phyloP scores from a whole-genome alignment of 805 yeast genomes.

The Kazachstania viticola region DNA sequence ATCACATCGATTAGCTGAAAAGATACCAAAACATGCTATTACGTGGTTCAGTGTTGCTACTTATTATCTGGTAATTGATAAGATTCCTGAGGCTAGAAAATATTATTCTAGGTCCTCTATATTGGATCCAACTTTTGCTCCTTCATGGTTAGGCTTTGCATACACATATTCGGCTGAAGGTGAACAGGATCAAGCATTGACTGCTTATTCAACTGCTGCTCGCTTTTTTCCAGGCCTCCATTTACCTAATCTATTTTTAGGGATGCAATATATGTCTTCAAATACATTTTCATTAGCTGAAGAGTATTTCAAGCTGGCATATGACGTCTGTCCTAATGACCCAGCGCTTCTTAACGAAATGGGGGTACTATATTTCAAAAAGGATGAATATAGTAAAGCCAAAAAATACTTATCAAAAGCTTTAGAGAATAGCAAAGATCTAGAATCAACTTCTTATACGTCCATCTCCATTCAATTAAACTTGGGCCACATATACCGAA shows the following conservation, averaged over 20 bases:
- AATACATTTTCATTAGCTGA: slow-evolving; percentile 72
- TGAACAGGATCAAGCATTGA: slow-evolving; percentile 97
- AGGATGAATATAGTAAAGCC: slow-evolving; percentile 52
- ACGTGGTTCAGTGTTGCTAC: slow-evolving; percentile 92
- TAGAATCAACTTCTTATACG: slow-evolving; percentile 70
- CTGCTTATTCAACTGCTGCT: slow-evolving; percentile 94
- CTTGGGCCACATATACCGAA: slow-evolving; percentile 78
- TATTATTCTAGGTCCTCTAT: slow-evolving; percentile 84
- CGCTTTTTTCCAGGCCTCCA: slow-evolving; percentile 85
- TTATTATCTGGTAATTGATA: slow-evolving; percentile 66
- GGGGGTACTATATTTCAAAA: slow-evolving; percentile 85
- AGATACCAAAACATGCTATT: slow-evolving; percentile 66
- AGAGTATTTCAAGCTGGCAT: slow-evolving; percentile 70
- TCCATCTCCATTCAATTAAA: slow-evolving; percentile 81
- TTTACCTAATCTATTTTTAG: slow-evolving; percentile 77
- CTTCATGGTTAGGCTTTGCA: slow-evolving; percentile 97
- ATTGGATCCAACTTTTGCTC: slow-evolving; percentile 79
- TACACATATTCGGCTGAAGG: slow-evolving; percentile 96
- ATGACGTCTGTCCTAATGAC: slow-evolving; percentile 69
- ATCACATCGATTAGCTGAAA: slow-evolving; percentile 79
- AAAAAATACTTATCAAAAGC: slow-evolving; percentile 65
- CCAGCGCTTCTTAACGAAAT: slow-evolving; percentile 83
- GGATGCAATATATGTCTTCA: slow-evolving; percentile 93
- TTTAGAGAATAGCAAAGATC: slow-evolving; percentile 48
- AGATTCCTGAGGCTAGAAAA: slow-evolving; percentile 71